These are phyloP conservation scores for Rhodotorula glutinis DNA, from an alignment of 1,284 basidiomycete genomes.

Conservation along the genomic window DNA sequence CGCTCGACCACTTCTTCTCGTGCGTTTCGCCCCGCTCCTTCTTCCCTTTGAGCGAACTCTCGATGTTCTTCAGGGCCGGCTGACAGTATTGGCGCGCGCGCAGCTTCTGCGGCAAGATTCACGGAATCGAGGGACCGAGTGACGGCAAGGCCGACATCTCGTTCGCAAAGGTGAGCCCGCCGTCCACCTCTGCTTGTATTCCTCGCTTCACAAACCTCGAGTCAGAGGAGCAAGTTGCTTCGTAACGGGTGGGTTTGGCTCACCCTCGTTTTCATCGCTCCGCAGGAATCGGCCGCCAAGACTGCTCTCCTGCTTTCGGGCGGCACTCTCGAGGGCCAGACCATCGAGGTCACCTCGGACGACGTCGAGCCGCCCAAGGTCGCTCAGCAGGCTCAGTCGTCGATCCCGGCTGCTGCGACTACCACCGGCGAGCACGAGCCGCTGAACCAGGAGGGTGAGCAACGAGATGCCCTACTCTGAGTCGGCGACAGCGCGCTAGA, in stretches of 20 bases:
- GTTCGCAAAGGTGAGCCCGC: conserved; percentile 50
- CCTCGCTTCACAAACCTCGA: too few relatives aligned
- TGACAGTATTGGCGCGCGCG: too few relatives aligned
- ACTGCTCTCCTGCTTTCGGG: conserved; percentile 69
- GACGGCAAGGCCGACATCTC: conserved; percentile 56
- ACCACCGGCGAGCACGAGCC: conserved; percentile 47
- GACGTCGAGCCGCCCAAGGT: conserved; percentile 53
- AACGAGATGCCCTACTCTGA: too few relatives aligned
- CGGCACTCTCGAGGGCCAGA: conserved; percentile 63
- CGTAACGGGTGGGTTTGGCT: too few relatives aligned
- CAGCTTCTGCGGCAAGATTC: conserved; percentile 53
- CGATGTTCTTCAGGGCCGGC: too few relatives aligned
- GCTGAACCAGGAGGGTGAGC: conserved; percentile 60
- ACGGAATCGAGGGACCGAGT: conserved; percentile 52
- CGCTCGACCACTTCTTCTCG: conserved; percentile 68
- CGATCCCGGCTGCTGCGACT: conserved; percentile 21
- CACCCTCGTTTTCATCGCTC: too few relatives aligned
- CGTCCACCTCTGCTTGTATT: not conserved
- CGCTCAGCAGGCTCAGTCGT: conserved; percentile 54
- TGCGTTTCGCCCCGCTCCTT: not conserved
- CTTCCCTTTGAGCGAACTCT: too few relatives aligned
- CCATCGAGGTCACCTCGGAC: conserved; percentile 65
- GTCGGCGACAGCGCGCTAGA: not conserved
- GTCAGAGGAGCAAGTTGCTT: too few relatives aligned
- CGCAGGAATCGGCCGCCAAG: conserved; percentile 65